Percentiles rank a stretch among this genome's conserved stretches.
These are phyloP conservation scores for Cyberlindnera mycetangii DNA, from an alignment of 805 yeast genomes.

Conservation along the genomic window DNA sequence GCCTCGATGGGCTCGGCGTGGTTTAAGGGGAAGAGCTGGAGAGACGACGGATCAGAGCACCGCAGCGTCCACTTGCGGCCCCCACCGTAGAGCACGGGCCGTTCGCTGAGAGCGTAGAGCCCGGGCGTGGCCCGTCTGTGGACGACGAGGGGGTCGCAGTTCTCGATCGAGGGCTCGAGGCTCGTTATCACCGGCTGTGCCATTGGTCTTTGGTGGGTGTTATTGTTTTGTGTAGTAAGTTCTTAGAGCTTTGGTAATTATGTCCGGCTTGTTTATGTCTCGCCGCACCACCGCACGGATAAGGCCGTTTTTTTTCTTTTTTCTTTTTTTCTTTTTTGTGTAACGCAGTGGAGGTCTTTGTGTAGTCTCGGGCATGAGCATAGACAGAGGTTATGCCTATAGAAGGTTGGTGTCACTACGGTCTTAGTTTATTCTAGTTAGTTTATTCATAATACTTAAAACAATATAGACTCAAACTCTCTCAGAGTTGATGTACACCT, in stretches of 20 bases:
- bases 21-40: conserved; percentile 14
- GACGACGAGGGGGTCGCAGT: conserved; percentile 24
- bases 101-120: conserved; percentile 23
- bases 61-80: conserved; percentile 34
- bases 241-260: no score
- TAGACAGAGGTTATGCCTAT: no score
- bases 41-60: conserved; percentile 13
- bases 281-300: conserved; percentile 4
- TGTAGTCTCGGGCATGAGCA: no score
- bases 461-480: conserved; percentile 1
- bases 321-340: no score
- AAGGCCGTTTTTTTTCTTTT: no score
- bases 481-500: conserved; percentile 58
- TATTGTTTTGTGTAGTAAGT: neutral
- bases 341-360: neutral
- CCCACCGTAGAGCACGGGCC: conserved; percentile 39
- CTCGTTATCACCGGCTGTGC: conserved; percentile 9
- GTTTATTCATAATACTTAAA: neutral
- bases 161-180: conserved; percentile 35
- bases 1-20: conserved; percentile 18
- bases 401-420: no score
- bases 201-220: neutral
- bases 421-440: neutral
- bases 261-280: no score
- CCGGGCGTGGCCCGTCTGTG: conserved; percentile 20